Base-by-base conservation (phyloP, 1,284 basidiomycete genomes). In the Puccinia novopanici region DNA sequence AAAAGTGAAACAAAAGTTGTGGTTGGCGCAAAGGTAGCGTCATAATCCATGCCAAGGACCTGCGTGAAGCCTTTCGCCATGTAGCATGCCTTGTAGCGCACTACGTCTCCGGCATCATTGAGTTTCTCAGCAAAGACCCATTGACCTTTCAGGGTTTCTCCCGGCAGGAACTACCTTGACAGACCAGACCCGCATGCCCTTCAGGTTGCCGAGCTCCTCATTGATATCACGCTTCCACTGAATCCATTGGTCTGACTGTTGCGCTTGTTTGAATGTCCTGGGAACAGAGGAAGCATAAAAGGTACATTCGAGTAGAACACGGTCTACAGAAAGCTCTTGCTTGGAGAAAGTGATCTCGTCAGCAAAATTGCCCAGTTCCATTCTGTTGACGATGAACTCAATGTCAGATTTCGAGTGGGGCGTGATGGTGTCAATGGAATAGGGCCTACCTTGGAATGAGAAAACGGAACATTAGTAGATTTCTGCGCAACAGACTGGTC, bases 71-170 rank as follows among this genome's bases (percentile, higher is more conserved):
- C 55, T 59, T 75, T 15, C 45, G 19, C 52, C 70, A 34, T 5
- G 34, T 13, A n/a, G 42, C 34, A n/a, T n/a, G n/a, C n/a, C n/a
- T n/a, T n/a, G n/a, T n/a, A n/a, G n/a, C n/a, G n/a, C n/a, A n/a
- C n/a, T n/a, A n/a, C n/a, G n/a, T n/a, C n/a, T n/a, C n/a, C n/a
- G n/a, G n/a, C n/a, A n/a, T n/a, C n/a, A n/a, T n/a, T n/a, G n/a
- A n/a, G n/a, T 30, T 72, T 72, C n/a, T 72, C 42, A 3, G 70
- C 48, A 54, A 72, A 72, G 4, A 72, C 70, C 70, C 50, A 72
- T 4, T 30, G 42, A 22, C 42, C 42, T 8, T 50, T 27, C 30
- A 72, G 50, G 19, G 9, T n/a, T 9, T 19, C 30, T 52, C 6
- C 67, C 67, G 12, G 12, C 15, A 4, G 67, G 37, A 3, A 17